Conservation (phyloP, 306 rosid genomes). For the Malus sylvestris region DNA sequence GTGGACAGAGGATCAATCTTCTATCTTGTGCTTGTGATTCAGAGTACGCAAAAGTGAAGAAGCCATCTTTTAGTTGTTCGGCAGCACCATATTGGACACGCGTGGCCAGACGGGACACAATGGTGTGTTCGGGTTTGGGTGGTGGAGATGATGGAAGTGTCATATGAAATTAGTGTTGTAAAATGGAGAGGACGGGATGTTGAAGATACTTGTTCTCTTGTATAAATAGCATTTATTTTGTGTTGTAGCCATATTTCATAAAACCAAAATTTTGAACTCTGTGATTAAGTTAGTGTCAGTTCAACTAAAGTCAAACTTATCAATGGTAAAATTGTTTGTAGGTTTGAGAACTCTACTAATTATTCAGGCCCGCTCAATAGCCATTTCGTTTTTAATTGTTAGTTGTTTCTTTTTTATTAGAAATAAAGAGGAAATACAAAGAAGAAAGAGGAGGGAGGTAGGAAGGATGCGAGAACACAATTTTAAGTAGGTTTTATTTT, state of each 20-base stretch:
- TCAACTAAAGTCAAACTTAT: too few relatives aligned
- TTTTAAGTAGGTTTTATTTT: too few relatives aligned
- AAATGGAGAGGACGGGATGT: background rate
- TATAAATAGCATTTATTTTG: background rate
- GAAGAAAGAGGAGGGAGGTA: too few relatives aligned
- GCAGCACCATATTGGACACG: constrained; percentile 16
- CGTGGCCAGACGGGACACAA: background rate
- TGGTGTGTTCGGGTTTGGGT: background rate
- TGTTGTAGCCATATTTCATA: too few relatives aligned
- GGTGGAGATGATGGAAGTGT: background rate
- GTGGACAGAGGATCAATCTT: constrained; percentile 62
- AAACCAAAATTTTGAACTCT: too few relatives aligned
- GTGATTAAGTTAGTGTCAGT: background rate
- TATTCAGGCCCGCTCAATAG: too few relatives aligned
- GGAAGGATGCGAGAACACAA: too few relatives aligned
- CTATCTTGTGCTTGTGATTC: constrained; percentile 30
- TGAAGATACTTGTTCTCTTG: background rate
- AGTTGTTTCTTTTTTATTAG: too few relatives aligned
- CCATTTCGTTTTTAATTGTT: too few relatives aligned
- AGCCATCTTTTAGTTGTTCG: constrained; percentile 43
- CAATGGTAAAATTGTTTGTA: too few relatives aligned
- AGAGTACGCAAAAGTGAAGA: constrained; percentile 35
- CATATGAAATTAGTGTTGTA: background rate
- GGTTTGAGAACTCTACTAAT: too few relatives aligned
- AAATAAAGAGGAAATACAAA: too few relatives aligned